Percentiles rank a stretch among this genome's conserved stretches.
Conservation (phyloP, 441 rosid genomes). For the Breynia disticha region DNA sequence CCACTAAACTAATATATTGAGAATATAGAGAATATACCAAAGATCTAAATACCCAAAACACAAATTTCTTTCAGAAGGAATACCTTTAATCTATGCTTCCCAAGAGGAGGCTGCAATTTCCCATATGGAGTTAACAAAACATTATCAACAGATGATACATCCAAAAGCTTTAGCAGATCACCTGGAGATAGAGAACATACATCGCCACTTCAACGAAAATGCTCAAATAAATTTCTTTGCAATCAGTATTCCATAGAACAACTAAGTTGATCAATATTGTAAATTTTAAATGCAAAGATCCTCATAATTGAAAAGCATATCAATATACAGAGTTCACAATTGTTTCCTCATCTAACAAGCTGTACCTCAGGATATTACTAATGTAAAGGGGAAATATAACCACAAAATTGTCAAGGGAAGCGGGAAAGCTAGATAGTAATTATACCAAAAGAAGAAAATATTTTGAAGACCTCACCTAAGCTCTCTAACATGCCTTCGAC, state of each 20-base stretch:
- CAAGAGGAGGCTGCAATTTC: conserved; percentile 91
- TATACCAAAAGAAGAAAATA: background rate
- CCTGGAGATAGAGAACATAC: conserved; percentile 36
- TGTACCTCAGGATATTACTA: no score
- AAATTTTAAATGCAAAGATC: background rate
- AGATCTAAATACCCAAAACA: background rate
- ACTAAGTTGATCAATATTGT: background rate
- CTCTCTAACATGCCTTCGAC: conserved; percentile 85
- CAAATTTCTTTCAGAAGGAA: background rate
- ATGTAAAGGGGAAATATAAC: no score
- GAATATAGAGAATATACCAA: no score
- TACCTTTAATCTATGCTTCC: conserved; percentile 90
- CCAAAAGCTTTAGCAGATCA: conserved; percentile 70
- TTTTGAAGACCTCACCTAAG: conserved; percentile 45
- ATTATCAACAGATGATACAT: conserved; percentile 53
- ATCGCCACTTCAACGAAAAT: background rate
- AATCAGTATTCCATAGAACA: background rate
- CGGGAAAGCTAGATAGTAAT: no score
- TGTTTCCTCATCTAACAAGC: no score
- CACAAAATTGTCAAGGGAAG: no score
- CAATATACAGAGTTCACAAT: no score
- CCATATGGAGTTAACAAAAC: conserved; percentile 75
- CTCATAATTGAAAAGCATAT: no score
- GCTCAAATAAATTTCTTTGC: background rate
- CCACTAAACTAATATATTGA: no score